Conservation (phyloP, 164 flowering plant species). For the Santalum album region DNA sequence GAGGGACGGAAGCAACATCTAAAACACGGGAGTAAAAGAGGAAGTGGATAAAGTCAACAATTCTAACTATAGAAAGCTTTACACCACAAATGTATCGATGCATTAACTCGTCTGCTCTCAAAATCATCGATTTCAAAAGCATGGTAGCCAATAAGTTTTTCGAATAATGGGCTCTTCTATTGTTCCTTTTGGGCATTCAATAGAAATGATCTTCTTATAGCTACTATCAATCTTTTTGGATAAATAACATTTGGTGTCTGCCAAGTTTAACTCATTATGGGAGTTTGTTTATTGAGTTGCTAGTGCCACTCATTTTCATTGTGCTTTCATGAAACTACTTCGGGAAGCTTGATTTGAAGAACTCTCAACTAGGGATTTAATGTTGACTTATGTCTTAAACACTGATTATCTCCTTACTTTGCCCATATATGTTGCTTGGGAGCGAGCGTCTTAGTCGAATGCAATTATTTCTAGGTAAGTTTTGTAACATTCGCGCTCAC, state of each 20-base stretch:
- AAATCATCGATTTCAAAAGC: no score
- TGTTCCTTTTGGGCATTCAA: no score
- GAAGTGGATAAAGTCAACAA: no score
- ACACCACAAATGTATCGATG: no score
- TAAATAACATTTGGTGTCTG: no score
- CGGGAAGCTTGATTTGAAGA: slow-evolving; percentile 85
- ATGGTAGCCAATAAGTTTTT: not conserved
- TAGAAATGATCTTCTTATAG: no score
- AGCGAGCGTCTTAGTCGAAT: slow-evolving; percentile 76
- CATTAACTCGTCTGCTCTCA: no score
- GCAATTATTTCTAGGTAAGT: slow-evolving; percentile 82
- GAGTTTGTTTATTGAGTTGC: slow-evolving; percentile 37
- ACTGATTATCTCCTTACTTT: slow-evolving; percentile 90
- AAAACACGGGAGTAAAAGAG: no score
- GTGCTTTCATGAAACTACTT: slow-evolving; percentile 73
- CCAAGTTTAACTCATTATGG: slow-evolving; percentile 13
- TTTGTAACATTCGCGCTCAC: no score
- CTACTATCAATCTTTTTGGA: no score
- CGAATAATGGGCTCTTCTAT: not conserved
- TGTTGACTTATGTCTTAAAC: slow-evolving; percentile 76
- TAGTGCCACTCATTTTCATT: slow-evolving; percentile 78
- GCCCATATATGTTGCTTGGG: slow-evolving; percentile 93
- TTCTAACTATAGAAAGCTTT: no score
- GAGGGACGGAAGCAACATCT: no score
- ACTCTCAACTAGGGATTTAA: slow-evolving; percentile 74